Percentiles rank a stretch among this genome's conserved stretches.
phyloP scores from a whole-genome alignment of 441 rosid species.

The Hura crepitans region DNA sequence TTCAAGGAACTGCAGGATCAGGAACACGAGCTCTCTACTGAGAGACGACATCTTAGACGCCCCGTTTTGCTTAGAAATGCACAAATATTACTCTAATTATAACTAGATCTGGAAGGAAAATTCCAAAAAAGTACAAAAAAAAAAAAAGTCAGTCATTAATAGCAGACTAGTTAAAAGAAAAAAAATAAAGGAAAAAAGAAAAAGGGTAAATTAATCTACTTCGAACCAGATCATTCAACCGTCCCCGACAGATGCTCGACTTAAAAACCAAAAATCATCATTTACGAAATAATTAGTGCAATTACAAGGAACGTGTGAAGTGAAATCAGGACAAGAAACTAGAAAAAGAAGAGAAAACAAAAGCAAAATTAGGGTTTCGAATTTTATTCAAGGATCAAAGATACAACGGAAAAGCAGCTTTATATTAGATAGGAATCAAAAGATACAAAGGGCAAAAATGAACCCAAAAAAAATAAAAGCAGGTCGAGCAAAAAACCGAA shows the following conservation, averaged over 20 bases:
- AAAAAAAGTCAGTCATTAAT: conserved; percentile 29
- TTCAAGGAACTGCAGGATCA: conserved; percentile 96
- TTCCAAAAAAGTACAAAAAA: conserved; percentile 18
- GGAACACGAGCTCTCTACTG: conserved; percentile 96
- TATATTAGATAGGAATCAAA: conserved; percentile 34
- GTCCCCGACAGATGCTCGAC: conserved; percentile 20
- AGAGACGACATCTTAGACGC: conserved; percentile 82
- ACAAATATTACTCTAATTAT: conserved; percentile 29
- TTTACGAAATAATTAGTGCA: conserved; percentile 23
- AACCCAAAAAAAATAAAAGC: conserved; percentile 28
- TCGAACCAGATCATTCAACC: conserved; percentile 41
- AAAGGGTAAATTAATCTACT: conserved; percentile 6
- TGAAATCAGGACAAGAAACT: conserved; percentile 14
- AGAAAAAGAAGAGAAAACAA: conserved; percentile 1
- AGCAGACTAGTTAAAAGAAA: background rate
- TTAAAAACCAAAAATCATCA: conserved; percentile 22
- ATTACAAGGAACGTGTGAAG: background rate
- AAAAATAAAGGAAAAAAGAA: background rate
- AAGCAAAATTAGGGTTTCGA: conserved; percentile 37
- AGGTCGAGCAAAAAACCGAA: conserved; percentile 17
- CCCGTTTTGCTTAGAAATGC: conserved; percentile 35
- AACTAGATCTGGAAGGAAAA: conserved; percentile 57
- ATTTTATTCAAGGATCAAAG: conserved; percentile 33
- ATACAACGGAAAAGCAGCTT: conserved; percentile 35
- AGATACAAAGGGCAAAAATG: conserved; percentile 28